Evolutionary conservation across 2,329 filamentous ascomycete genomes (phyloP).

Genomic region (Huntiella moniliformis): DNA sequence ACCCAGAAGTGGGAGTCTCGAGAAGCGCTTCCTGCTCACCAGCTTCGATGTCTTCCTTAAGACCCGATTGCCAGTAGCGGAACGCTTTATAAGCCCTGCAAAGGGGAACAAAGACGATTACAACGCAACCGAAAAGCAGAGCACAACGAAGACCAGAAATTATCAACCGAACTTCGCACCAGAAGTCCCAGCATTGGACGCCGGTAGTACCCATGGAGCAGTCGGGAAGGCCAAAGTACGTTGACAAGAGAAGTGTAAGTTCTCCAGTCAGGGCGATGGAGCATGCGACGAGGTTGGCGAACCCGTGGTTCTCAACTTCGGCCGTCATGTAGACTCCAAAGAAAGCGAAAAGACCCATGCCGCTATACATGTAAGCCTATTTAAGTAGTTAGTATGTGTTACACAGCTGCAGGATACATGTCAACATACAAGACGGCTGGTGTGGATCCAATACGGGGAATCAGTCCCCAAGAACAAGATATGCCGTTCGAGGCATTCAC

Average conservation of each 20-base stretch:
- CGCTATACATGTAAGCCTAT: slow-evolving; percentile 9
- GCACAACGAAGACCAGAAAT: slow-evolving; percentile 11
- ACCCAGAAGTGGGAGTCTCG: background rate
- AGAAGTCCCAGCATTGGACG: slow-evolving; percentile 19
- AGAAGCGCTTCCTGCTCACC: slow-evolving; percentile 40
- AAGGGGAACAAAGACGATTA: slow-evolving; percentile 36
- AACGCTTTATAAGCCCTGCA: background rate
- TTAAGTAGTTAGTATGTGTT: background rate
- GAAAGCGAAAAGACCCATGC: slow-evolving; percentile 5
- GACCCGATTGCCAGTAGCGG: background rate
- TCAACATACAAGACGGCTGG: slow-evolving; percentile 8
- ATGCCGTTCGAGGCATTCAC: background rate
- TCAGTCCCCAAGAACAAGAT: slow-evolving; percentile 5
- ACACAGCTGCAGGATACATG: background rate
- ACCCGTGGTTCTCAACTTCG: slow-evolving; percentile 41
- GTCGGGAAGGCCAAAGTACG: slow-evolving; percentile 33
- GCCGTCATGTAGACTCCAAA: slow-evolving; percentile 7
- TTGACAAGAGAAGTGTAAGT: slow-evolving; percentile 48
- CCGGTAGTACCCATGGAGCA: background rate
- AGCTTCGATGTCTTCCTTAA: slow-evolving; percentile 19
- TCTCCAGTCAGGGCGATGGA: slow-evolving; percentile 53
- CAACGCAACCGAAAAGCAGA: background rate
- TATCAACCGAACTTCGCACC: slow-evolving; percentile 37
- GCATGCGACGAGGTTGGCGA: slow-evolving; percentile 70
- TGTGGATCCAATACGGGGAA: slow-evolving; percentile 5